Evolutionary conservation across 2,329 filamentous ascomycete species (phyloP).

Genomic region (Arthroderma uncinatum): DNA sequence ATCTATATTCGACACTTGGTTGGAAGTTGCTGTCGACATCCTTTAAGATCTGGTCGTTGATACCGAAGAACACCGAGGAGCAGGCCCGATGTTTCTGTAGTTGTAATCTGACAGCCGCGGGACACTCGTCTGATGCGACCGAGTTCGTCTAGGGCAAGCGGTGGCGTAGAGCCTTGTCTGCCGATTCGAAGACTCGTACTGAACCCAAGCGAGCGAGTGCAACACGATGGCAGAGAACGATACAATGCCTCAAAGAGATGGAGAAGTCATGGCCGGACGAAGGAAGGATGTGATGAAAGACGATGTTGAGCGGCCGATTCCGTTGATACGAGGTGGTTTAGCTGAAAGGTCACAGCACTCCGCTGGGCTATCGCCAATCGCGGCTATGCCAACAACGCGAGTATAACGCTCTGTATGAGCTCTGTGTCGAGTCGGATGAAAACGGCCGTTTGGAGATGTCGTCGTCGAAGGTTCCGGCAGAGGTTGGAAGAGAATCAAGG

Average conservation of each 20-base stretch:
- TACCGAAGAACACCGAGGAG: background rate
- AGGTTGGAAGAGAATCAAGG: background rate
- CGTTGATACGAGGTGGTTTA: conserved; percentile 2
- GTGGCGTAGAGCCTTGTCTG: background rate
- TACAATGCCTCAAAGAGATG: background rate
- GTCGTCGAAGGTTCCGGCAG: background rate
- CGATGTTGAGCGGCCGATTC: background rate
- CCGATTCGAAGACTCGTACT: background rate
- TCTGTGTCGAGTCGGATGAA: background rate
- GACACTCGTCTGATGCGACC: background rate
- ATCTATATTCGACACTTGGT: background rate
- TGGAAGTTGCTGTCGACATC: conserved; percentile 1
- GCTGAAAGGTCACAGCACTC: no score
- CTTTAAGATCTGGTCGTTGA: background rate
- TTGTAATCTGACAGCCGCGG: background rate
- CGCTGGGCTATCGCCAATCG: background rate
- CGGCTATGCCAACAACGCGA: background rate
- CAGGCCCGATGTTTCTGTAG: background rate
- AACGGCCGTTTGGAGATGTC: background rate
- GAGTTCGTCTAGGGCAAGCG: background rate
- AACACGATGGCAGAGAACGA: background rate
- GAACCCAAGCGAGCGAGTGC: background rate
- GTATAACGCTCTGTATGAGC: background rate
- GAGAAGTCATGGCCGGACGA: background rate
- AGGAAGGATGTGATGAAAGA: background rate